Evolutionary conservation across 2,329 filamentous ascomycete genomes (phyloP), one percentile per base, ranked within the genome.

Genomic region (Blumeriella jaapii): DNA sequence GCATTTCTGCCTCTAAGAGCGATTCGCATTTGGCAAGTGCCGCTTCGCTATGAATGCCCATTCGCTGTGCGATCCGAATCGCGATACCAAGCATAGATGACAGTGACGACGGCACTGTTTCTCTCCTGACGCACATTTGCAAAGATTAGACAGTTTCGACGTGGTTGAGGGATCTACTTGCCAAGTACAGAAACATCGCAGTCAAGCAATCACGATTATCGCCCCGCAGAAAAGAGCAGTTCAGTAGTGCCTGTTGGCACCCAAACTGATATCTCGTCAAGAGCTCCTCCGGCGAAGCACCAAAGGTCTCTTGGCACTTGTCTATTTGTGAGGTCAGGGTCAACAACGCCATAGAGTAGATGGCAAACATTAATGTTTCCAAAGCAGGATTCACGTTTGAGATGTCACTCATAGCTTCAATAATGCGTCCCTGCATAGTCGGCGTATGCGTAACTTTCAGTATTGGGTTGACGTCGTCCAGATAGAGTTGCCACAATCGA

Each of bases 391-490:
- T 67, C 2, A 83, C 57, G 26, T 62, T 65, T 9, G 61, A 59
- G 13, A 77, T 60, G 41, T 72, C 67, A 11, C 65, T 65, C 1
- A 68, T 69, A 2, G 77, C 76, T 39, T 81, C 70, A 23, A 80
- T 65, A 6, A 86, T 61, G 29, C 70, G 67, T 2, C 69, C 67
- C 49, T 85, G 76, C 3, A 84, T 56, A 0, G 75, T 75, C 0
- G 82, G 81, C 1, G 78, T 69, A 52, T 89, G 82, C 15, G 84
- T 74, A 29, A 76, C 51, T 53, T 86, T 87, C 46, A 74, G 72
- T 29, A 85, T 55, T 0, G 82, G 81, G 48, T 87, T 81, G 36
- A 87, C 74, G 41, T 82, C 76, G 31, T 83, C 74, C 5, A 85
- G 60, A 45, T 78, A 86, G 6, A 74, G 63, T 53, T 85, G 78